Conservation (phyloP, 2,329 filamentous ascomycete genomes). For the Diaporthe citrichinensis region DNA sequence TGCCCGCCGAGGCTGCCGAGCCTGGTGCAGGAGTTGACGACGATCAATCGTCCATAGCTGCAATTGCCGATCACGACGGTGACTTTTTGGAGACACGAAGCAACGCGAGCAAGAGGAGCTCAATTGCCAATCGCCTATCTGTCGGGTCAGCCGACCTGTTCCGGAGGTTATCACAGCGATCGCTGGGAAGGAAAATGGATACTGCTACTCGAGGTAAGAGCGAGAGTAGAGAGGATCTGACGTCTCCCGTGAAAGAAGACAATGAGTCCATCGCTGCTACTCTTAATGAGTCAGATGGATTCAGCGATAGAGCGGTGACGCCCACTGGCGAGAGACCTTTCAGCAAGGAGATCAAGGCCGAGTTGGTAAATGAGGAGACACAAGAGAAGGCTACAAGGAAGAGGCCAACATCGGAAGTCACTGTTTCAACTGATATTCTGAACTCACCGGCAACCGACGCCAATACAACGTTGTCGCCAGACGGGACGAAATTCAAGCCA, state of each 20-base stretch:
- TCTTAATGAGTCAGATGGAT: conserved; percentile 60
- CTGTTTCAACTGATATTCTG: conserved; percentile 43
- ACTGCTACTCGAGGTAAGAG: conserved; percentile 44
- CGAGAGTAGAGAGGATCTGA: conserved; percentile 63
- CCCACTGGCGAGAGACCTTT: conserved; percentile 45
- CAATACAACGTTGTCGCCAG: not conserved
- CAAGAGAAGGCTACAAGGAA: conserved; percentile 28
- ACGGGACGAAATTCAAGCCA: conserved; percentile 4
- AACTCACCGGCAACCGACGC: conserved; percentile 33
- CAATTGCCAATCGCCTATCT: conserved; percentile 65
- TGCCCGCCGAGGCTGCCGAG: conserved; percentile 59
- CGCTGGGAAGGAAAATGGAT: conserved; percentile 43
- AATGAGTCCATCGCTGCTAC: conserved; percentile 70
- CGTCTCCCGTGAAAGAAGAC: conserved; percentile 56
- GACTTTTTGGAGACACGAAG: conserved; percentile 51
- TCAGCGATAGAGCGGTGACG: conserved; percentile 50
- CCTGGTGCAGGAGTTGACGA: conserved; percentile 55
- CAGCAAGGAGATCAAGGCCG: conserved; percentile 57
- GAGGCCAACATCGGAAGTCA: conserved; percentile 7
- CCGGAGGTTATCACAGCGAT: conserved; percentile 59
- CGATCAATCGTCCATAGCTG: conserved; percentile 77
- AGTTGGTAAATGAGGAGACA: conserved; percentile 50
- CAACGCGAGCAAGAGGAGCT: conserved; percentile 51
- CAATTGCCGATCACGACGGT: conserved; percentile 74
- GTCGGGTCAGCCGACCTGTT: conserved; percentile 61